Base-by-base conservation (phyloP, 768 basidiomycete species). In the Suillus luteus region DNA sequence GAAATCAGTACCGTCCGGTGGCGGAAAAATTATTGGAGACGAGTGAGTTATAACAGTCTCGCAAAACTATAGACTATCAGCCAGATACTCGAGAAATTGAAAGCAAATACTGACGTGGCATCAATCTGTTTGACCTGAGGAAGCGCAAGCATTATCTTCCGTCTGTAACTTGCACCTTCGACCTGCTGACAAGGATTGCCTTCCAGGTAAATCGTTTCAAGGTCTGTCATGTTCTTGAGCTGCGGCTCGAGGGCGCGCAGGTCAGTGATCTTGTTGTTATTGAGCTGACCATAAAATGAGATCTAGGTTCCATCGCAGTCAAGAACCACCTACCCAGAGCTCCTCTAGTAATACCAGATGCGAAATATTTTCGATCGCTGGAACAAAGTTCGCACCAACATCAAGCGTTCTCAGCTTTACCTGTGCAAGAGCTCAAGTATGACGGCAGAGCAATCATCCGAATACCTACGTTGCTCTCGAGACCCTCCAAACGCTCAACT, bases 61-160 rank as follows among this genome's bases (percentile, higher is more conserved):
- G 57, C 40, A 58, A 52, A 64, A 17, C 51, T 49, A 40, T 52
- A 65, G 62, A 65, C 33, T 66, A 67, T 35, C 22, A 31, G 14
- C 38, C 10, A 55, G 22, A 72, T 63, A 2, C 24, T 55, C n/a
- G 5, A 27, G 43, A 6, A 19, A 52, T 57, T 19, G 12, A 27
- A 17, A n/a, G 5, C 31, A 35, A 44, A n/a, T 44, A 87, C 95
- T 66, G 71, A 98, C 90, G 92, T 98, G 48, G 97, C 97, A 76
- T 99, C 97, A 59, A 99, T 89, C 77, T 99, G 97, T 71, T 86
- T 86, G 62, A 99, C 77, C 70, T 96, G 93, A 0, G 96, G 96
- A 24, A 97, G 79, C 3, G 88, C 88, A 44, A 99, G 77, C 74
- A 92, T 93, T 61, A 99, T 83, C 79, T 97, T 99, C 60, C 96